phyloP scores from a whole-genome alignment of 2,329 filamentous ascomycete genomes.

The Aspergillus sp. region DNA sequence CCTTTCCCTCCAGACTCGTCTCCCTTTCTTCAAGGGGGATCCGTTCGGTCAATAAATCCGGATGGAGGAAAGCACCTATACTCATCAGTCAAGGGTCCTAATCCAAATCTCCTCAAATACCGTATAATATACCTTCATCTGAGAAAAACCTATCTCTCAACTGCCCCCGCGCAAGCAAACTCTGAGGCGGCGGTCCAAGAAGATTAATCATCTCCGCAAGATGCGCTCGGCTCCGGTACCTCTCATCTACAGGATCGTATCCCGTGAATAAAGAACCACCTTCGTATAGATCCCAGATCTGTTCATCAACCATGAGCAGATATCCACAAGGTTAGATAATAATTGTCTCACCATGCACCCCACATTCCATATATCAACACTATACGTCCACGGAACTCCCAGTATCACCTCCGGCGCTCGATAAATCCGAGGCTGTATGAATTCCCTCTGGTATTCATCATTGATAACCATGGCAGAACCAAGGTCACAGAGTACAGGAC shows the following conservation, averaged over 20 bases:
- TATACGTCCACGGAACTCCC: constrained; percentile 47
- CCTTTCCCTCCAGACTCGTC: constrained; percentile 36
- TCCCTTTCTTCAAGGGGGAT: constrained; percentile 42
- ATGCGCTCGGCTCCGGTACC: constrained; percentile 49
- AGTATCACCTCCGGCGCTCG: constrained; percentile 51
- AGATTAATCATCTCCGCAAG: constrained; percentile 53
- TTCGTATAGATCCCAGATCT: constrained; percentile 56
- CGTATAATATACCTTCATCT: no score
- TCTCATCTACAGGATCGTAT: constrained; percentile 40
- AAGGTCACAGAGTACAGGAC: constrained; percentile 53
- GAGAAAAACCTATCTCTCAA: constrained; percentile 42
- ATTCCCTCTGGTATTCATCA: constrained; percentile 33
- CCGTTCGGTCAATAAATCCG: constrained; percentile 21
- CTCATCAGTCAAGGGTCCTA: background rate
- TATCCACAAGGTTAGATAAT: no score
- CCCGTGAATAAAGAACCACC: constrained; percentile 48
- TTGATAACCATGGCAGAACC: constrained; percentile 46
- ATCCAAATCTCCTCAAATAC: no score
- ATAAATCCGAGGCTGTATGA: constrained; percentile 37
- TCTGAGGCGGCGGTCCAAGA: constrained; percentile 45
- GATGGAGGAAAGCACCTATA: constrained; percentile 31
- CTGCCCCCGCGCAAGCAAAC: constrained; percentile 36
- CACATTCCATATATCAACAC: constrained; percentile 56
- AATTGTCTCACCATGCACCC: constrained; percentile 50
- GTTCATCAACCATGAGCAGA: background rate